Evolutionary conservation across 2,329 filamentous ascomycete genomes (phyloP).

Genomic region (Trichoderma sp.): DNA sequence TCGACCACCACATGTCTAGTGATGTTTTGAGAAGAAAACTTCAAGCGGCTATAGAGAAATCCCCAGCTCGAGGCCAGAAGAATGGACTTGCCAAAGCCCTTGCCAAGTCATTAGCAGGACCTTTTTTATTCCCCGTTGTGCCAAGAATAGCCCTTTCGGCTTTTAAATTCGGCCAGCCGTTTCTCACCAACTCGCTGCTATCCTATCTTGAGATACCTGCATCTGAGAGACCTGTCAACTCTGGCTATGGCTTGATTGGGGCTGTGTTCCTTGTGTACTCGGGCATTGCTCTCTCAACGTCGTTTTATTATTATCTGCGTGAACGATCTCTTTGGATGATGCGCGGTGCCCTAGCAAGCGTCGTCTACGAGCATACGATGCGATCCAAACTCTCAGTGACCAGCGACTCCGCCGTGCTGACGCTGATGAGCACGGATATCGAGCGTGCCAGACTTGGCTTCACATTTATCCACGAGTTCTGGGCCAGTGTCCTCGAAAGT

Average conservation of each 20-base stretch:
- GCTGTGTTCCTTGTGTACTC: constrained; percentile 40
- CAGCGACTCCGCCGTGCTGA: constrained; percentile 42
- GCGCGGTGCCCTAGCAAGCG: constrained; percentile 33
- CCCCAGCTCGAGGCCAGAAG: not conserved
- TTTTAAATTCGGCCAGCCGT: constrained; percentile 39
- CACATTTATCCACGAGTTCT: constrained; percentile 39
- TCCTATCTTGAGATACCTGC: constrained; percentile 32
- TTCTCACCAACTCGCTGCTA: constrained; percentile 41
- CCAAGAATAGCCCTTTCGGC: constrained; percentile 34
- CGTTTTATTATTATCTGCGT: not conserved
- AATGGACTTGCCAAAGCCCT: not conserved
- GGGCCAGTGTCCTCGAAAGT: constrained; percentile 42
- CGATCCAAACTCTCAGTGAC: constrained; percentile 31
- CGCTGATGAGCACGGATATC: constrained; percentile 48
- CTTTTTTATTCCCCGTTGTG: constrained; percentile 31
- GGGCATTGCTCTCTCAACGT: constrained; percentile 36
- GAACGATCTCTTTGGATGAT: constrained; percentile 9
- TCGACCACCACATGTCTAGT: constrained; percentile 31
- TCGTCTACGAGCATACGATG: constrained; percentile 36
- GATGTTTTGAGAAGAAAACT: constrained; percentile 24
- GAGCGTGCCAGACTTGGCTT: constrained; percentile 40
- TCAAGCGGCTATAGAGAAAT: not conserved
- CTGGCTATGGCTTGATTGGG: constrained; percentile 43
- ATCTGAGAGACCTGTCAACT: constrained; percentile 20
- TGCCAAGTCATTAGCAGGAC: constrained; percentile 26